phyloP scores from a whole-genome alignment of 2,329 filamentous ascomycete genomes.

The Fusarium falciforme region DNA sequence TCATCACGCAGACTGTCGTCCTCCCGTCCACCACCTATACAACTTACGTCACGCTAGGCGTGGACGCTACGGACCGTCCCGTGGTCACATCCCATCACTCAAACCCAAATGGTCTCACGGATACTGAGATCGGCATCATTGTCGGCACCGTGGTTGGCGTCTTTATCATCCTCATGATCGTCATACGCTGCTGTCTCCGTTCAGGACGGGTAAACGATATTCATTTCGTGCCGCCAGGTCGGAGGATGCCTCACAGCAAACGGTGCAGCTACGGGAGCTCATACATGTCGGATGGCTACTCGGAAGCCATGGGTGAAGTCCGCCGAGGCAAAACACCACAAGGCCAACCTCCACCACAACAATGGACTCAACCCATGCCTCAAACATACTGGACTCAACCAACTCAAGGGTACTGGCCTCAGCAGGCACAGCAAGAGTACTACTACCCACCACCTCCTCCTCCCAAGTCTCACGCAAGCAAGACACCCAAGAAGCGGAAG shows the following conservation, averaged over 20 bases:
- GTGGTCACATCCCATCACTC: slow-evolving; percentile 25
- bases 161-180: slow-evolving; percentile 49
- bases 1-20: slow-evolving; percentile 53
- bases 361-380: neutral
- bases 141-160: slow-evolving; percentile 53
- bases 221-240: neutral
- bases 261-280: slow-evolving; percentile 28
- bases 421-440: neutral
- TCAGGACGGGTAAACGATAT: slow-evolving; percentile 6
- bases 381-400: neutral
- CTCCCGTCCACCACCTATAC: slow-evolving; percentile 51
- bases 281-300: slow-evolving; percentile 26
- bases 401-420: neutral
- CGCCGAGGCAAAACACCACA: neutral
- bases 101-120: slow-evolving; percentile 43
- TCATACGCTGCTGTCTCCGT: slow-evolving; percentile 47
- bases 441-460: neutral
- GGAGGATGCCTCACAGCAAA: slow-evolving; percentile 3
- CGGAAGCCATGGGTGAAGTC: slow-evolving; percentile 3
- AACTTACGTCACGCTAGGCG: slow-evolving; percentile 48
- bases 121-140: slow-evolving; percentile 55
- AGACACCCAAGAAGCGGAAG: neutral
- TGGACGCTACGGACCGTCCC: slow-evolving; percentile 24
- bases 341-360: neutral
- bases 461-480: neutral